These are phyloP conservation scores for Populus simonii DNA, from an alignment of 345 rosid genomes.

Conservation along the genomic window DNA sequence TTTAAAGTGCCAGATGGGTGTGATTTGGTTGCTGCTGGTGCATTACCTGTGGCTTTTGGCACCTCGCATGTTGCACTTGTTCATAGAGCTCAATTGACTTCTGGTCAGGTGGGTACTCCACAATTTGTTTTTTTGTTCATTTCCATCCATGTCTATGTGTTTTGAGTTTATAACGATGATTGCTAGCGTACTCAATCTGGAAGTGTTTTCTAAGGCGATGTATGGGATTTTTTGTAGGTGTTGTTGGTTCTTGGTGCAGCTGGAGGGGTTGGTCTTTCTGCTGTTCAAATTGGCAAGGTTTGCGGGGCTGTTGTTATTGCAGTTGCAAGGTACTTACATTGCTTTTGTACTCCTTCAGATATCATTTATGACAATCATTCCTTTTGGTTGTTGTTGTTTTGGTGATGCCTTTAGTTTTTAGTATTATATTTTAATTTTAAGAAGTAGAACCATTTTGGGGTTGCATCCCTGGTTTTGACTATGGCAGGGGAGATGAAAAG, in stretches of 20 bases:
- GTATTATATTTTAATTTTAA: too few species aligned
- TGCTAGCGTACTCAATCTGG: neutral
- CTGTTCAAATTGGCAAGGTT: conserved; percentile 89
- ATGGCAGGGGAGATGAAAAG: conserved; percentile 71
- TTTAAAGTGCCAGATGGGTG: conserved; percentile 73
- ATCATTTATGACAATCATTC: neutral
- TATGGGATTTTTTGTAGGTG: conserved; percentile 41
- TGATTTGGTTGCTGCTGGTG: conserved; percentile 78
- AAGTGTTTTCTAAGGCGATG: neutral
- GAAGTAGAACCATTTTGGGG: neutral
- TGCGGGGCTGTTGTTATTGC: conserved; percentile 83
- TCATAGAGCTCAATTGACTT: conserved; percentile 65
- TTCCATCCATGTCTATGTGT: neutral
- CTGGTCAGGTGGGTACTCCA: conserved; percentile 52
- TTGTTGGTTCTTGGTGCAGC: conserved; percentile 93
- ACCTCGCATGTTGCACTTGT: conserved; percentile 94
- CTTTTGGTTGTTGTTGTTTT: neutral
- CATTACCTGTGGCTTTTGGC: conserved; percentile 90
- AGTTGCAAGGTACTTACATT: conserved; percentile 59
- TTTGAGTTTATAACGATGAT: neutral
- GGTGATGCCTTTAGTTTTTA: neutral
- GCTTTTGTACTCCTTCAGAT: neutral
- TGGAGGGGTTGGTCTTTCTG: conserved; percentile 95
- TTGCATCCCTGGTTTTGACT: neutral
- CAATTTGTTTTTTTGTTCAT: neutral